Base-by-base conservation (phyloP, 345 rosid genomes). In the Pugionium cornutum region DNA sequence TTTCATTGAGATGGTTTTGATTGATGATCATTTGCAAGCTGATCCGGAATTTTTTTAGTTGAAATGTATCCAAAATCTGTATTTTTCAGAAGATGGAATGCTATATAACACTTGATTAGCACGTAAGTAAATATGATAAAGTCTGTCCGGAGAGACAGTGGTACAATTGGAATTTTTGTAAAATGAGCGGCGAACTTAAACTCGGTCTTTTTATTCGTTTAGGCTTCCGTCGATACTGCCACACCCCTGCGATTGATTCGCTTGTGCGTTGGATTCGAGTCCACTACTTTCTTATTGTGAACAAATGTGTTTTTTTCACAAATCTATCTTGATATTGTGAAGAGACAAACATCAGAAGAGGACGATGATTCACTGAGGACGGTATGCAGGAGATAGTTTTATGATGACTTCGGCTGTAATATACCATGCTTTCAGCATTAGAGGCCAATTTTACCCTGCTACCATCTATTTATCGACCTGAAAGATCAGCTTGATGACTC, bases 381-480 rank as follows among this genome's bases (percentile, higher is more conserved):
- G 18, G 18, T 92, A 89, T 64, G 91, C 89, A 6, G 70, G 87
- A 25, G 71, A 83, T 18, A 92, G 97, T 62, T 64, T 89, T 18
- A 9, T 83, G 1, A 86, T 83, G 5, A 77, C 92, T 0, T 7
- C 88, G 53, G 90, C 89, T 0, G 85, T 88, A 40, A 70, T 88
- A 4, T 88, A 89, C 67, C 95, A 92, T 74, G 97, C 97, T 1
- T 92, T 92, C 61, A 85, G 72, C 76, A 88, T 94, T 3, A 80
- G 97, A 76, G 84, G 84, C 47, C 98, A 92, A 78, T 92, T 89
- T 61, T 92, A 89, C 61, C 98, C 98, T 2, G 94, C 97, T 0
- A 86, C 80, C 80, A 84, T 92, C 37, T 86, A 88, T 72, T 44
- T 92, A 32, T 92, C 98, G 2, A 88, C 96, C 41, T 89, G 96